phyloP scores from a whole-genome alignment of 108 stramenopile species.

The Nitzschia sp. region DNA sequence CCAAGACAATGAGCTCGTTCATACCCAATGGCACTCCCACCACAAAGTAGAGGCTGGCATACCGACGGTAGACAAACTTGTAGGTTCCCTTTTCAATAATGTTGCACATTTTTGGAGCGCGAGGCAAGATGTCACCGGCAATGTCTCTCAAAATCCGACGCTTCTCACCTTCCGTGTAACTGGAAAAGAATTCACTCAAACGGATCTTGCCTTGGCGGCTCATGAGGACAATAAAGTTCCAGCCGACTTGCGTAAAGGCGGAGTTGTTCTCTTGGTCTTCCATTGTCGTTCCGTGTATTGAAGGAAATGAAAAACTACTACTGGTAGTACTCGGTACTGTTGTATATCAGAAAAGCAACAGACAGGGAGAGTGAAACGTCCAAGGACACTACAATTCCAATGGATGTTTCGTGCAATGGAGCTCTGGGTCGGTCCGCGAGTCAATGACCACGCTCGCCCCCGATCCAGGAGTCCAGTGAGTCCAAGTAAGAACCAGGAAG shows the following conservation, averaged over 20 bases:
- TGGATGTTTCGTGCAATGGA: too few species aligned
- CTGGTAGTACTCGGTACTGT: too few species aligned
- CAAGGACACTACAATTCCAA: too few species aligned
- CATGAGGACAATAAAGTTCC: constrained; percentile 87
- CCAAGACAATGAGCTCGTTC: constrained; percentile 88
- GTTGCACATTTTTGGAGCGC: constrained; percentile 99
- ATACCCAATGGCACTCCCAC: constrained; percentile 76
- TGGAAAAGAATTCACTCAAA: constrained; percentile 81
- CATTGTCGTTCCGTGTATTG: background rate
- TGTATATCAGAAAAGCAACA: too few species aligned
- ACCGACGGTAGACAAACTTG: constrained; percentile 88
- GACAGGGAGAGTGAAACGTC: too few species aligned
- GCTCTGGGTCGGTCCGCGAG: too few species aligned
- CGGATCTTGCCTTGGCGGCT: constrained; percentile 87
- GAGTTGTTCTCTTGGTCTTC: constrained; percentile 29
- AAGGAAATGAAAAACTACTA: too few species aligned
- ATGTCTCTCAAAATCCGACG: constrained; percentile 91
- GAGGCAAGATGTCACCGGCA: constrained; percentile 85
- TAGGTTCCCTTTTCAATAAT: constrained; percentile 96
- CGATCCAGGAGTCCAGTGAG: too few species aligned
- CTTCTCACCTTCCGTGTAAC: constrained; percentile 84
- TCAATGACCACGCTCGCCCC: too few species aligned
- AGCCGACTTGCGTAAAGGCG: constrained; percentile 52
- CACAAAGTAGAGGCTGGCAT: constrained; percentile 87
- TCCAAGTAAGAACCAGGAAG: too few species aligned